Evolutionary conservation across 306 rosid genomes (phyloP), one percentile per base, ranked within the genome.

Genomic region (Ziziphus jujuba): DNA sequence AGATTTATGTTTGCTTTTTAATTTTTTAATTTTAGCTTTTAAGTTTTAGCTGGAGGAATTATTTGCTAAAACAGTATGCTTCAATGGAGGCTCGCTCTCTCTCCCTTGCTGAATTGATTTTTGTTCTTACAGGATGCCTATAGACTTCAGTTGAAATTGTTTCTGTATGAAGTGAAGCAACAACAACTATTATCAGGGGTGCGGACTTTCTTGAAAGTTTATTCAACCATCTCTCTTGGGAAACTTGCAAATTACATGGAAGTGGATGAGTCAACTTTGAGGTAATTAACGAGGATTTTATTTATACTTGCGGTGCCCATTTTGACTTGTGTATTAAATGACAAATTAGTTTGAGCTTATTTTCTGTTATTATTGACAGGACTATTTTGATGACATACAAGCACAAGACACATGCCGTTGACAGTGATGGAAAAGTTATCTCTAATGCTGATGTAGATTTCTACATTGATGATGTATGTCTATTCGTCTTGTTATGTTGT

Each of bases 141-240:
- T 72, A 88, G 99, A 64, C 97, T 90, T 75, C 97, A 93, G 77
- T 79, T 93, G 82, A 93, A 93, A 75, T 63, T 90, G 43, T 93
- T 93, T 79, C 97, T 93, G 24, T 93, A 88, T 79, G 97, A 93
- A 85, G 96, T 92, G 77, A 93, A 88, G 90, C 99, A 93, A 70
- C 99, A 93, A 59, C 99, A 93, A 50, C 66, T 88, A 81, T 70
- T 93, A 56, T 88, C 96, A 9, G 95, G 99, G 38, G 82, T 93
- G 64, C 80, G 99, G 59, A 93, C 99, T 60, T 90, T 88, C 83
- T 79, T 88, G 81, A 90, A 87, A 82, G 90, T 90, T 50, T 93
- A 93, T 65, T 90, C 99, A 67, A 80, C 97, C 51, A 88, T 90
- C 72, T 80, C 95, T 58, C 75, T 90, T 59, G 88, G 75, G 28